Base-by-base conservation (phyloP, 345 rosid species). In the Jatropha curcas region DNA sequence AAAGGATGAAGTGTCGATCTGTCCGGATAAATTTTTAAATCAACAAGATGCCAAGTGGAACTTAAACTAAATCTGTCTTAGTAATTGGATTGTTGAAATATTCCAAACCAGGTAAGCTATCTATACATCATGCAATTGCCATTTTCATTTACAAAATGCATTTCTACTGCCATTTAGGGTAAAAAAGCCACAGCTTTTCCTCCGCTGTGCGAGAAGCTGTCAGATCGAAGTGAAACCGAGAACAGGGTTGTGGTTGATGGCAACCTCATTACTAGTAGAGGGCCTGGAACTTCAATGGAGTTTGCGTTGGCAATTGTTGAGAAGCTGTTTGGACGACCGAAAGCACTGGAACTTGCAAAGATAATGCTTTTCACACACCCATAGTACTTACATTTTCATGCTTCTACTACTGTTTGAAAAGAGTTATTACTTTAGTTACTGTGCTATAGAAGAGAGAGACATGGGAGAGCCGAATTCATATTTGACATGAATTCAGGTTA, bases 141-240 rank as follows among this genome's bases (percentile, higher is more conserved):
- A n/a, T n/a, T n/a, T n/a, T n/a, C n/a, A n/a, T n/a, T n/a, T n/a
- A n/a, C n/a, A n/a, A n/a, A n/a, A 17, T 17, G 13, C 31, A 37
- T 24, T 14, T 67, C 35, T 34, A 4, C 35, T 17, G 39, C 4
- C 31, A 53, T 71, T 3, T n/a, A 94, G 98, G 98, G 96, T 67
- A 94, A 94, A 79, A 94, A 92, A 77, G 98, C 97, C 20, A 94
- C 97, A 17, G 93, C 92, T 3, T 90, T 84, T 80, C 98, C 98
- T 12, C 89, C 94, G 60, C 48, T 94, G 89, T 89, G 98, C 75
- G 71, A 75, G 79, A 92, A 90, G 84, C 74, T 94, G 66, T 87
- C 91, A 0, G 98, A 89, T 80, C 79, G 78, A 82, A 90, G 93
- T 70, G 90, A 88, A 82, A 83, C 77, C 2, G 90, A 89, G 31